Evolutionary conservation across 306 rosid genomes (phyloP).

Genomic region (Aeschynomene evenia): DNA sequence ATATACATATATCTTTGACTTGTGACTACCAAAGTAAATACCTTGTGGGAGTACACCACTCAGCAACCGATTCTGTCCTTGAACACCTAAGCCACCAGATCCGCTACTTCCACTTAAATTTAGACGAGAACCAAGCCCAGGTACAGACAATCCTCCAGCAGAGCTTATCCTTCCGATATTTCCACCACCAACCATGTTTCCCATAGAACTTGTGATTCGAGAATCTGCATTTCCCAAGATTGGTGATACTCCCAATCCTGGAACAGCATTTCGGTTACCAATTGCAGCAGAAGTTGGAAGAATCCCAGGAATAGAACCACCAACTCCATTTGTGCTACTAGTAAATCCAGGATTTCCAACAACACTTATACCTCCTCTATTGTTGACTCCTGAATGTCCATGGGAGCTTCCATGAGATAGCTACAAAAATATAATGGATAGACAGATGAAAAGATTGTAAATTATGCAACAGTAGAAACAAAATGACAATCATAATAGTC

Average conservation of each 20-base stretch:
- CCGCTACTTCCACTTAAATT: constrained; percentile 72
- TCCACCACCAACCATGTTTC: constrained; percentile 95
- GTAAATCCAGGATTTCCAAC: constrained; percentile 97
- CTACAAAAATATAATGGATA: constrained; percentile 49
- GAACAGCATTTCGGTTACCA: constrained; percentile 93
- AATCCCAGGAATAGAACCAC: constrained; percentile 98
- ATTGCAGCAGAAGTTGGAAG: constrained; percentile 91
- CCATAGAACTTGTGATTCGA: constrained; percentile 90
- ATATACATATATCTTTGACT: not conserved
- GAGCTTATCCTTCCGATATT: constrained; percentile 63
- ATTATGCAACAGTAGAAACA: not conserved
- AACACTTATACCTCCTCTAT: constrained; percentile 96
- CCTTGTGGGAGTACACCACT: constrained; percentile 95
- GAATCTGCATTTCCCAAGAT: constrained; percentile 84
- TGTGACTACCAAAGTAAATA: constrained; percentile 26
- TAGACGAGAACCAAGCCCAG: constrained; percentile 82
- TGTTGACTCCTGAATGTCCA: constrained; percentile 84
- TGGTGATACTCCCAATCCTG: constrained; percentile 95
- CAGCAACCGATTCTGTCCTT: constrained; percentile 91
- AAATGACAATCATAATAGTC: constrained; percentile 24
- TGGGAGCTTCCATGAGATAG: constrained; percentile 86
- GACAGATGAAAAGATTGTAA: not conserved
- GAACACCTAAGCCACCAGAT: constrained; percentile 75
- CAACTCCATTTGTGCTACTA: constrained; percentile 93
- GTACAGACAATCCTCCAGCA: constrained; percentile 84